Conservation (phyloP, 192 early-diverging fungal species). For the Coemansia sp. region DNA sequence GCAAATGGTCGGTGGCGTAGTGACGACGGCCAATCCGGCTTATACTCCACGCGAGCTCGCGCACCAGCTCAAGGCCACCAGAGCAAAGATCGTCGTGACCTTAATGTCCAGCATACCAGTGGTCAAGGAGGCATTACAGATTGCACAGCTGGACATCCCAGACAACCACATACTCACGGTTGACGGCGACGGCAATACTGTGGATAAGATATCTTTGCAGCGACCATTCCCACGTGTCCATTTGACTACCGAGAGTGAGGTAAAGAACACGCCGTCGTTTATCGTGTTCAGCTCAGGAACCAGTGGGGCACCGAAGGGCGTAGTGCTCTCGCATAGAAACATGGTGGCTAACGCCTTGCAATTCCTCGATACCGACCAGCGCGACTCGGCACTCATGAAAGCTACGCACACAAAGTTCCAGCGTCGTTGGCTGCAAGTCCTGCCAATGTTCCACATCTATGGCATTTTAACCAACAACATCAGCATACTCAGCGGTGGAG, state of each 20-base stretch:
- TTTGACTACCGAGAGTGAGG: constrained; percentile 22
- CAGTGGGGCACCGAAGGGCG: constrained; percentile 78
- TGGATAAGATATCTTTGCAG: constrained; percentile 16
- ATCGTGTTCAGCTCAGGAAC: constrained; percentile 56
- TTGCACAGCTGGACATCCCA: constrained; percentile 27
- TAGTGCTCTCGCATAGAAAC: constrained; percentile 78
- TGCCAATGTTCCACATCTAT: constrained; percentile 79
- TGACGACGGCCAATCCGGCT: constrained; percentile 79
- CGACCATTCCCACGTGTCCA: constrained; percentile 40
- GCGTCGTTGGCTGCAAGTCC: constrained; percentile 43
- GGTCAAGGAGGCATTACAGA: constrained; percentile 32
- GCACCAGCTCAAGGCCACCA: constrained; percentile 72
- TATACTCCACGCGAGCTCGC: constrained; percentile 81
- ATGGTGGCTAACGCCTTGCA: constrained; percentile 76
- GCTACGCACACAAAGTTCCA: constrained; percentile 22
- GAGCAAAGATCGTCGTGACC: constrained; percentile 69
- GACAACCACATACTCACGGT: constrained; percentile 36
- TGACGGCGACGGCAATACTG: constrained; percentile 19
- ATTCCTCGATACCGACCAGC: constrained; percentile 50
- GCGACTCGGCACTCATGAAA: constrained; percentile 19
- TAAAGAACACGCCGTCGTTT: constrained; percentile 35
- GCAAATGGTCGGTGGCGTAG: constrained; percentile 66
- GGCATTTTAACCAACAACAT: constrained; percentile 60
- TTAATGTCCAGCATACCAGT: constrained; percentile 21
- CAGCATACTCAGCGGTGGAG: constrained; percentile 51